These are phyloP conservation scores for Centrapalus pauciflorus DNA, from an alignment of 129 eudicot genomes.

Conservation along the genomic window DNA sequence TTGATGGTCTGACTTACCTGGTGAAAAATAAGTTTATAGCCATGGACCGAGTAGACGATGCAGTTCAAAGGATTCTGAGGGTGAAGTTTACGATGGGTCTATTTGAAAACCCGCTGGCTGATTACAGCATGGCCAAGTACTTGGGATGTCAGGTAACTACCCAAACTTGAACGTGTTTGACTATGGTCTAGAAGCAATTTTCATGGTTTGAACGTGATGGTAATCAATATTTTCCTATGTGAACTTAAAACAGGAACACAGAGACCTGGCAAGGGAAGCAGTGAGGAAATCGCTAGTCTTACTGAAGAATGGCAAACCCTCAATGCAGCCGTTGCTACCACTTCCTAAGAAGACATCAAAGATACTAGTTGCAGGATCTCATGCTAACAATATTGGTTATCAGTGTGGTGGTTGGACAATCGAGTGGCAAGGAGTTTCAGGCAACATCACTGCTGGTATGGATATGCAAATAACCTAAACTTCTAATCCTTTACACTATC, in stretches of 20 bases:
- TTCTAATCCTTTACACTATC: background rate
- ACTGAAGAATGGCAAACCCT: slow-evolving; percentile 54
- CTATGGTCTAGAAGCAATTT: background rate
- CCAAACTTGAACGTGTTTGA: background rate
- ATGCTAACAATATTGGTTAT: slow-evolving; percentile 63
- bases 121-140: slow-evolving; percentile 49
- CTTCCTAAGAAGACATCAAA: slow-evolving; percentile 57
- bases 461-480: background rate
- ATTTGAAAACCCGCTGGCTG: slow-evolving; percentile 61
- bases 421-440: slow-evolving; percentile 59
- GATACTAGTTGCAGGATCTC: slow-evolving; percentile 64
- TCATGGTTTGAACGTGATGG: too few species aligned
- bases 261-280: slow-evolving; percentile 69
- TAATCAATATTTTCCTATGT: too few species aligned
- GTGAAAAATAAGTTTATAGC: slow-evolving; percentile 50
- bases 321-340: slow-evolving; percentile 44
- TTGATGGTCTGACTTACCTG: slow-evolving; percentile 42
- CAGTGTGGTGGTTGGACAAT: slow-evolving; percentile 89
- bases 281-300: slow-evolving; percentile 70
- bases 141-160: slow-evolving; percentile 52
- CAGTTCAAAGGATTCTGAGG: slow-evolving; percentile 54
- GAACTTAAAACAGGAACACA: slow-evolving; percentile 49
- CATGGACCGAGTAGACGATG: slow-evolving; percentile 61
- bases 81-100: slow-evolving; percentile 65
- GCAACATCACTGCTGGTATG: slow-evolving; percentile 49